A percentile compares a stretch with the other conserved stretches of the same genome.
phyloP scores from a whole-genome alignment of 768 basidiomycete genomes.

The Arthromyces matolae region DNA sequence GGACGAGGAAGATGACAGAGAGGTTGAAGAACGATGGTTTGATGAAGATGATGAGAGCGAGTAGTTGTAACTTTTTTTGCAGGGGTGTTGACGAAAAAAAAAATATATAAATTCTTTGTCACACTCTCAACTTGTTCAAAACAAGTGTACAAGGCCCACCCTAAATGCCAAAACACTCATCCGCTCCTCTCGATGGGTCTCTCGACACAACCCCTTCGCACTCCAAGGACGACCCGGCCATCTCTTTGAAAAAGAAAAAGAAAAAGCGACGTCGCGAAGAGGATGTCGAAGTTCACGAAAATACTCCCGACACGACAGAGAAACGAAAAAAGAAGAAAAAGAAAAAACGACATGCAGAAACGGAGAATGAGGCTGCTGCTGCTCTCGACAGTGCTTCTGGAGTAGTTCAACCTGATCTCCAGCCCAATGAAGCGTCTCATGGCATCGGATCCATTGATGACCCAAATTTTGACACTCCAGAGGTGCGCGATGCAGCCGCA shows the following conservation, averaged over 20 bases:
- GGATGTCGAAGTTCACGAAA: conserved; percentile 17
- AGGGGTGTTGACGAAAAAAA: too few relatives aligned
- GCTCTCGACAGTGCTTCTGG: neutral
- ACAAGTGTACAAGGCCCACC: conserved; percentile 34
- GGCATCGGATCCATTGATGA: conserved; percentile 18
- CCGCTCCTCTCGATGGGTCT: conserved; percentile 12
- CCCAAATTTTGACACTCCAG: conserved; percentile 26
- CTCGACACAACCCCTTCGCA: conserved; percentile 1
- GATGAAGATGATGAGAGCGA: conserved; percentile 58
- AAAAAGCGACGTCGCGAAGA: conserved; percentile 34
- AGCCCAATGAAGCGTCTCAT: too few relatives aligned
- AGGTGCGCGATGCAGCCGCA: conserved; percentile 46
- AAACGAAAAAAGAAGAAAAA: conserved; percentile 32
- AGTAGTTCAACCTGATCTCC: too few relatives aligned
- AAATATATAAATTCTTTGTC: too few relatives aligned
- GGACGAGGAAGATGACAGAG: conserved; percentile 56
- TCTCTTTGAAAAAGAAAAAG: conserved; percentile 32
- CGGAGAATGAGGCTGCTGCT: conserved; percentile 15
- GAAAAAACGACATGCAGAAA: conserved; percentile 33
- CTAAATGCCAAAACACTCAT: conserved; percentile 47
- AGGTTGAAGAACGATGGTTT: conserved; percentile 71
- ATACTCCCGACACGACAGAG: conserved; percentile 2
- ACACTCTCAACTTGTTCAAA: conserved; percentile 12
- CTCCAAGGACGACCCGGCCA: neutral
- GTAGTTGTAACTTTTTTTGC: too few relatives aligned